A percentile compares a stretch with the other conserved stretches of the same genome.
These are phyloP conservation scores for Salvia rosmarinus DNA, from an alignment of 257 asterid species.

Conservation along the genomic window DNA sequence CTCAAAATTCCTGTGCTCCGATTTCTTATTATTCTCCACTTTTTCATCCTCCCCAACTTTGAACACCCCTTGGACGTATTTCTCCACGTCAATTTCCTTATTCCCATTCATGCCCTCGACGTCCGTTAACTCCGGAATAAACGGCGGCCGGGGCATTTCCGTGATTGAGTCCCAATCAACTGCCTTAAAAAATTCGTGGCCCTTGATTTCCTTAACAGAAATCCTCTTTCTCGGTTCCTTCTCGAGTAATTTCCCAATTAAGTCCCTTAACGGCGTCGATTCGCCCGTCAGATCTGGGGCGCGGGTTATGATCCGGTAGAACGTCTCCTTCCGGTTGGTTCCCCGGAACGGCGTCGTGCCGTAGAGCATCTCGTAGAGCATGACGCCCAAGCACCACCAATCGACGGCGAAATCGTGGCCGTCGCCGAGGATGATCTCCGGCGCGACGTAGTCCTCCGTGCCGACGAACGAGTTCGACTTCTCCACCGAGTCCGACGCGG, in stretches of 20 bases:
- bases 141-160: conserved; percentile 84
- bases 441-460: conserved; percentile 92
- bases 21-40: conserved; percentile 20
- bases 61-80: conserved; percentile 66
- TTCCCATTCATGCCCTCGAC: conserved; percentile 55
- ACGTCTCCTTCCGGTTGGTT: conserved; percentile 72
- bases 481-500: conserved; percentile 48
- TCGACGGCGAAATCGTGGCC: conserved; percentile 97
- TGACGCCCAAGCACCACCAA: conserved; percentile 92
- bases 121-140: conserved; percentile 61
- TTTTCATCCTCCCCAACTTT: conserved; percentile 43
- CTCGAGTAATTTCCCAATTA: conserved; percentile 72
- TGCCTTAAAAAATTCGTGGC: conserved; percentile 59
- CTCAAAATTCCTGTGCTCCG: conserved; percentile 14
- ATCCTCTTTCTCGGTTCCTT: conserved; percentile 76
- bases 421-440: conserved; percentile 77
- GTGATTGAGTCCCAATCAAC: conserved; percentile 72
- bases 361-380: conserved; percentile 90
- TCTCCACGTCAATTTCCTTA: conserved; percentile 68
- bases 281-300: conserved; percentile 73
- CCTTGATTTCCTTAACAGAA: conserved; percentile 54
- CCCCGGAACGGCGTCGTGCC: conserved; percentile 91
- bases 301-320: conserved; percentile 50
- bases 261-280: conserved; percentile 76
- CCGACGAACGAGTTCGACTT: conserved; percentile 96